Evolutionary conservation across 2,329 filamentous ascomycete species (phyloP), one percentile per base, ranked within the genome.

Genomic region (Botryotinia calthae): DNA sequence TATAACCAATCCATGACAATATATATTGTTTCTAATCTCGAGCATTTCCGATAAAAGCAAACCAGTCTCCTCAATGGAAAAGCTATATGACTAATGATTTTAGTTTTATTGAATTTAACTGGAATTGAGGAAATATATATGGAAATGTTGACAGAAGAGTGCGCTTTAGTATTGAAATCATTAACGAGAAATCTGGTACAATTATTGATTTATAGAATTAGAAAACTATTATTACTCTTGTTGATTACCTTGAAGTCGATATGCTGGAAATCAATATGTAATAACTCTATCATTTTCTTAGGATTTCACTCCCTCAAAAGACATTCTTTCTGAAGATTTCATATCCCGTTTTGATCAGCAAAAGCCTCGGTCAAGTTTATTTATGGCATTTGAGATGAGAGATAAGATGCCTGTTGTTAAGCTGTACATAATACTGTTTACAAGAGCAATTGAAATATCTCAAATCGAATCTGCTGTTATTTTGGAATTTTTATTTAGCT

Each of bases 381-480:
- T 69, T 28, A n/a, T 69, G 25, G 51, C 66, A n/a, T 59, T 69
- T 31, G 34, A 69, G 31, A 28, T 42, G 22, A n/a, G 37, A 25
- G n/a, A 69, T n/a, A n/a, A 56, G 10, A 69, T 59, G 18, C n/a
- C 37, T 7, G 12, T 42, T 28, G 16, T 44, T 18, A 69, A 44
- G 34, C 16, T n/a, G 10, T 69, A 69, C 25, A 18, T 69, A 14
- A 28, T 69, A 12, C 66, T 18, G 20, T 69, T 69, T 20, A 25
- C 48, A 3, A 40, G 22, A 48, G 22, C n/a, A 28, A 22, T 34
- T 22, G 20, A 22, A 37, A 46, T 2, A 16, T 48, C 46, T 34
- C 16, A 1, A 42, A 12, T 22, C 6, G 3, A 58, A 31, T 58
- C 31, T 18, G 48, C 48, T 59, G 18, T 59, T 25, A 31, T 69